Evolutionary conservation across 768 basidiomycete genomes (phyloP), one percentile per base, ranked within the genome.

Genomic region (Suillus brevipes): DNA sequence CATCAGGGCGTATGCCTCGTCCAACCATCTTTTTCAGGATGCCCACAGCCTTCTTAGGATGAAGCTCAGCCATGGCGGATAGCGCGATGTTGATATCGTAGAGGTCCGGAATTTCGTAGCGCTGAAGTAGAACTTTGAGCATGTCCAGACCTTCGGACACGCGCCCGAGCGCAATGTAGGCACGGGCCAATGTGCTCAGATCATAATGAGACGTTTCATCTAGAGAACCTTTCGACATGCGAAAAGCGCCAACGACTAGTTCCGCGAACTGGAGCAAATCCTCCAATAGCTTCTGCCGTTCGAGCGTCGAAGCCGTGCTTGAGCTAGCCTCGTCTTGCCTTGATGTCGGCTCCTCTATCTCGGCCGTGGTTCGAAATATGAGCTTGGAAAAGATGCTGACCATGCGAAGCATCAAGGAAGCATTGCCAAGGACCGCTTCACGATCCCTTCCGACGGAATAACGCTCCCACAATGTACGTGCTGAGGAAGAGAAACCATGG

Each of bases 71-170:
- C 60, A 90, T 73, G 12, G 82, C 84, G 4, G 80, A 78, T 62
- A 92, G 79, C 47, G 81, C 82, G 58, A 92, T 84, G 69, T 90
- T 90, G 59, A 89, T 77, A 70, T 92, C 90, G 70, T 85, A 78
- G 45, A 82, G 67, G 73, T 91, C 89, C 18, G 88, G 88, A 60
- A 82, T 70, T 71, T 88, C 84, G 63, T 71, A 75, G 58, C 86
- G 84, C 28, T 73, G 67, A 47, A 85, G 71, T 43, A 90, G 71
- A 62, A 82, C 63, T 60, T 77, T 78, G 69, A 91, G 77, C 28
- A 80, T 75, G 12, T 74, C 69, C 63, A 89, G 78, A 3, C 86
- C 89, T 47, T 82, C 78, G 52, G 68, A 57, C 67, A 81, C 72
- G 55, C 81, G 72, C 25, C 85, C 87, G 31, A 87, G 74, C 64